Evolutionary conservation across 768 basidiomycete genomes (phyloP), one percentile per base, ranked within the genome.

Genomic region (Lentinus brumalis): DNA sequence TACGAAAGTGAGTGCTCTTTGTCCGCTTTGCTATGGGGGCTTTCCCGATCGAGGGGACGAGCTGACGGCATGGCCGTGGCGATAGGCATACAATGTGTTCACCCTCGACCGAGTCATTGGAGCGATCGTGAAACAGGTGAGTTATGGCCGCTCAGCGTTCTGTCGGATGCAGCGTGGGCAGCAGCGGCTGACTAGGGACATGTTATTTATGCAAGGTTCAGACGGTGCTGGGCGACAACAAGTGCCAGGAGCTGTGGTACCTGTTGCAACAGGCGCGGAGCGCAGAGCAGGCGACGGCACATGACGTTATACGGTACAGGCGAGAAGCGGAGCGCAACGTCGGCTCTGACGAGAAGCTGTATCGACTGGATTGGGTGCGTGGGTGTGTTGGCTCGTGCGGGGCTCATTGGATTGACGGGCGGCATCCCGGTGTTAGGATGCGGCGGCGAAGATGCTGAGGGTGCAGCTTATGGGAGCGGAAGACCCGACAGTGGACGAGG

Each of bases 61-160:
- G 73, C 66, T 56, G 53, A 58, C 60, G 39, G 65, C 29, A 46
- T 31, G 42, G 32, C 18, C 57, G 44, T 21, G 46, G 26, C 41
- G 50, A 56, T 78, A 96, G 87, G 95, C 94, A 4, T 98, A 94
- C 76, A 83, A 88, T 56, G 76, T 96, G 65, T 98, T 96, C 75
- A 98, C 97, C 1, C 72, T 99, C 69, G 97, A 99, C 80, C 94
- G 96, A 75, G 77, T 97, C 49, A 87, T 98, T 58, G 87, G 85
- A 12, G 88, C 88, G 21, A 83, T 98, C 53, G 84, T 98, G 73
- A 98, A 98, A 78, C 94, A 97, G 82, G 94, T 94, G 61, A 14
- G 46, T 11, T 26, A 72, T 82, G 69, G 55, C 50, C 50, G 41
- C 11, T 35, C 39, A 18, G 53, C 38, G 53, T 31, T 42, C 44